These are phyloP conservation scores for Zygotorulaspora danielsina DNA, from an alignment of 805 yeast species.

Conservation along the genomic window DNA sequence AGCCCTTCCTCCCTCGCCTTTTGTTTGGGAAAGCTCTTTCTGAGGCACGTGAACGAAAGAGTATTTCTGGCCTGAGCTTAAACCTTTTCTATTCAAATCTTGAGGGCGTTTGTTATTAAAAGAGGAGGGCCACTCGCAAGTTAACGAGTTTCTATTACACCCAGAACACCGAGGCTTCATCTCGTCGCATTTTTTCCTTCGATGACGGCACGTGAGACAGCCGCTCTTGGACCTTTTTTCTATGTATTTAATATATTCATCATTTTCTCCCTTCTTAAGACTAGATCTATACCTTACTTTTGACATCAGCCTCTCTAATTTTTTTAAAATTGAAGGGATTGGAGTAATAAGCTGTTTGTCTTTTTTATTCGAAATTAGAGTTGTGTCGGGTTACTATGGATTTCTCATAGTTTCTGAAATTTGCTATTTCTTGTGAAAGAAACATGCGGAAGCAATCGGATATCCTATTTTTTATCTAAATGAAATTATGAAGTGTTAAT, in stretches of 20 bases:
- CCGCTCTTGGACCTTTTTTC: background rate
- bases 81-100: too few species aligned
- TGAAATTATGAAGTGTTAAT: background rate
- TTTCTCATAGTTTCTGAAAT: background rate
- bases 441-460: too few species aligned
- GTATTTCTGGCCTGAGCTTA: background rate
- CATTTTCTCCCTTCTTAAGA: background rate
- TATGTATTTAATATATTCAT: background rate
- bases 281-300: background rate
- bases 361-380: background rate
- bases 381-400: background rate
- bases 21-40: background rate
- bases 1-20: background rate
- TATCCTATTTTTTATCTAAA: background rate
- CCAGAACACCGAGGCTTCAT: background rate
- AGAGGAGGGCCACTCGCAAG: background rate
- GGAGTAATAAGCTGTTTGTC: background rate
- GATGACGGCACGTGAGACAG: background rate
- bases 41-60: background rate
- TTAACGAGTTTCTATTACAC: background rate
- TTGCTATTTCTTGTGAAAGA: background rate
- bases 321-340: background rate
- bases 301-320: background rate
- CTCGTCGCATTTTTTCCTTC: background rate
- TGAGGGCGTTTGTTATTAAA: background rate